Evolutionary conservation across 2,329 filamentous ascomycete species (phyloP).

Genomic region (Phoma sp.): DNA sequence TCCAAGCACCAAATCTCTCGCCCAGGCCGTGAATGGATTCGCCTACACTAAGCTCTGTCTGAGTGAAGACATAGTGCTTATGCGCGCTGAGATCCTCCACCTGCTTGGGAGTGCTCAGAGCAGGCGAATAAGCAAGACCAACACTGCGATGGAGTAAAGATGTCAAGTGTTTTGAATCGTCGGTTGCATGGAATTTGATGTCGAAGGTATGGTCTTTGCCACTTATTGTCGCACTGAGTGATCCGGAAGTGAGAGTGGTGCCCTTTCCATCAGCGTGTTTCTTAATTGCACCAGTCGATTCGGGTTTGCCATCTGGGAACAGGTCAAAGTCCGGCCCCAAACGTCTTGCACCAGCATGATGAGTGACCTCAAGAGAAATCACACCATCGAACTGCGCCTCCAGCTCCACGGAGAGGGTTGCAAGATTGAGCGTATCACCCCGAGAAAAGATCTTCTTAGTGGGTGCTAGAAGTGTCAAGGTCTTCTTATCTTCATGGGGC

Average conservation of each 20-base stretch:
- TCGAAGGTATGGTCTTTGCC: conserved; percentile 59
- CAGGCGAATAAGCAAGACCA: conserved; percentile 63
- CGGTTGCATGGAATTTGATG: conserved; percentile 61
- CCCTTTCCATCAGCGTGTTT: conserved; percentile 48
- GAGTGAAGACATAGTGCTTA: conserved; percentile 54
- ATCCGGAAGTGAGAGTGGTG: conserved; percentile 59
- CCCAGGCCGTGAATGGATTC: conserved; percentile 77
- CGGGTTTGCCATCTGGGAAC: conserved; percentile 59
- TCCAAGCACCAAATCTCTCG: conserved; percentile 77
- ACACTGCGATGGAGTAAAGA: conserved; percentile 62
- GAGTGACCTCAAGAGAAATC: conserved; percentile 64
- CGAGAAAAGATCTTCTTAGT: conserved; percentile 61
- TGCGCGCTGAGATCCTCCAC: conserved; percentile 57
- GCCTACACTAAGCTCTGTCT: conserved; percentile 55
- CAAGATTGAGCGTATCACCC: conserved; percentile 63
- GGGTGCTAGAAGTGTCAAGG: conserved; percentile 63
- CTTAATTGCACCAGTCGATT: conserved; percentile 44
- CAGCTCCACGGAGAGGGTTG: conserved; percentile 63
- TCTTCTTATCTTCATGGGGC: conserved; percentile 53
- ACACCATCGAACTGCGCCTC: conserved; percentile 64
- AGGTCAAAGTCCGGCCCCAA: conserved; percentile 64
- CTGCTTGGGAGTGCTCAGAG: conserved; percentile 59
- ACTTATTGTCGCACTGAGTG: conserved; percentile 59
- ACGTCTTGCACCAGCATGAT: conserved; percentile 61
- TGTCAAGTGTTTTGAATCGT: conserved; percentile 59